phyloP scores from a whole-genome alignment of 2,329 filamentous ascomycete genomes.

The Berkeleyomyces rouxiae region DNA sequence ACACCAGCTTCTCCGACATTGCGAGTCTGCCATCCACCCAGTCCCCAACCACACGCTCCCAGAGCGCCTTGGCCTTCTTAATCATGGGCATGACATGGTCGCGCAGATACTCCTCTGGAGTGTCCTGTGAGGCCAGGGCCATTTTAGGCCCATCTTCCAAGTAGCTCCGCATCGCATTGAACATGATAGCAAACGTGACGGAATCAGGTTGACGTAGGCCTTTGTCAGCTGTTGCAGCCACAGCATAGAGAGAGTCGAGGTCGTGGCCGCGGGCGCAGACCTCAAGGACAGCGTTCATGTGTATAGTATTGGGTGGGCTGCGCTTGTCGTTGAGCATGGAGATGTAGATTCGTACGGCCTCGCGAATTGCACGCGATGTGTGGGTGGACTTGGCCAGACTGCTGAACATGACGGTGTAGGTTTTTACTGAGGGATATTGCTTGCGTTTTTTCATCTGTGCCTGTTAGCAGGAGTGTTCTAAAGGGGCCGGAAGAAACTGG shows the following conservation, averaged over 20 bases:
- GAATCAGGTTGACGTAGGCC: constrained; percentile 44
- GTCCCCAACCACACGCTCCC: constrained; percentile 60
- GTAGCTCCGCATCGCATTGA: constrained; percentile 53
- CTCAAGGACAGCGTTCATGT: constrained; percentile 75
- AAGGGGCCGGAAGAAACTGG: constrained; percentile 4
- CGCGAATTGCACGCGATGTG: constrained; percentile 41
- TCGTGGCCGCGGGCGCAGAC: constrained; percentile 62
- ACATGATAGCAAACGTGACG: constrained; percentile 64
- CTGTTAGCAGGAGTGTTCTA: constrained; percentile 14
- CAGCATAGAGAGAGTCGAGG: constrained; percentile 63
- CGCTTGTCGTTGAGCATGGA: constrained; percentile 48
- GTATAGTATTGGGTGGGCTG: constrained; percentile 58
- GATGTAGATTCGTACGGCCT: constrained; percentile 62
- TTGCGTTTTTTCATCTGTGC: constrained; percentile 82
- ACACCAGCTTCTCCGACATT: constrained; percentile 65
- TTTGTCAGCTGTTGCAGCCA: constrained; percentile 56
- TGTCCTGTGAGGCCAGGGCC: constrained; percentile 15
- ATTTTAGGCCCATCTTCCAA: constrained; percentile 18
- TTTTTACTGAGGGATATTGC: constrained; percentile 63
- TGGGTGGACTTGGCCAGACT: constrained; percentile 51
- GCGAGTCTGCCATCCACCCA: constrained; percentile 56
- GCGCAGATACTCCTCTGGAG: constrained; percentile 9
- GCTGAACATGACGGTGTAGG: constrained; percentile 68
- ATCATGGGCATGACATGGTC: constrained; percentile 12
- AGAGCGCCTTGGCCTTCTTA: constrained; percentile 54